Conservation (phyloP, 352 stramenopile species). For the Globisporangium sylvaticum region DNA sequence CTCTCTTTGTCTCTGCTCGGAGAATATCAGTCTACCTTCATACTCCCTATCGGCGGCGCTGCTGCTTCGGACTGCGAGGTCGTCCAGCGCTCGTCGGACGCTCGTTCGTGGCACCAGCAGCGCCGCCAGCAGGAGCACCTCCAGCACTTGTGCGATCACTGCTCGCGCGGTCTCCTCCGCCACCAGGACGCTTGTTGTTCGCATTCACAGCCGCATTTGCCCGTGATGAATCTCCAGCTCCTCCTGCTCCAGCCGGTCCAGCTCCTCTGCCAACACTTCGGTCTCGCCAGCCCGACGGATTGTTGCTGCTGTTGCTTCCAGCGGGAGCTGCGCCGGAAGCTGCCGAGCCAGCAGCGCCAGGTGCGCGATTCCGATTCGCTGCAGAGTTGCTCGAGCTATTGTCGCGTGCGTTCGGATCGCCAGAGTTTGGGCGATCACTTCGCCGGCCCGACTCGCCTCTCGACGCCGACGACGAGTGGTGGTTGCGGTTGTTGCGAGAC, state of each 20-base stretch:
- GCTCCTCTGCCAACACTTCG: slow-evolving; percentile 27
- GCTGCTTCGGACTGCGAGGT: slow-evolving; percentile 46
- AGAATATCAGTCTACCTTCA: background rate
- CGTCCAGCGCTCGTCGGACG: slow-evolving; percentile 22
- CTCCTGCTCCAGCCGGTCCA: background rate
- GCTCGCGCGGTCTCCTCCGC: background rate
- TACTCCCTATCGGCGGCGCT: slow-evolving; percentile 34
- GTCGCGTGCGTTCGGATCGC: slow-evolving; percentile 22
- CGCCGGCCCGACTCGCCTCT: slow-evolving; percentile 32
- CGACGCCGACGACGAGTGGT: slow-evolving; percentile 35
- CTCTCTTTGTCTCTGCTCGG: background rate
- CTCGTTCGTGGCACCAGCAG: background rate
- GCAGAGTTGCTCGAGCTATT: slow-evolving; percentile 7
- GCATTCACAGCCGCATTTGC: background rate
- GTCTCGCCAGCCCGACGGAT: slow-evolving; percentile 31
- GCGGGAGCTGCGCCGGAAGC: background rate
- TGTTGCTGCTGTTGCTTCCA: slow-evolving; percentile 9
- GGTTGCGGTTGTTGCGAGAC: slow-evolving; percentile 43
- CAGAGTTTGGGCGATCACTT: slow-evolving; percentile 35
- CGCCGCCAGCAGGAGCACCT: background rate
- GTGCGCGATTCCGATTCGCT: slow-evolving; percentile 6
- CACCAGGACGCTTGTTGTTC: slow-evolving; percentile 14
- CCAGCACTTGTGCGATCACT: background rate
- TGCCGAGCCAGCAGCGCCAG: background rate
- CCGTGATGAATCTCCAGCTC: slow-evolving; percentile 8